Evolutionary conservation across 805 yeast species (phyloP), one percentile per base, ranked within the genome.

Genomic region (Candida patagonica): DNA sequence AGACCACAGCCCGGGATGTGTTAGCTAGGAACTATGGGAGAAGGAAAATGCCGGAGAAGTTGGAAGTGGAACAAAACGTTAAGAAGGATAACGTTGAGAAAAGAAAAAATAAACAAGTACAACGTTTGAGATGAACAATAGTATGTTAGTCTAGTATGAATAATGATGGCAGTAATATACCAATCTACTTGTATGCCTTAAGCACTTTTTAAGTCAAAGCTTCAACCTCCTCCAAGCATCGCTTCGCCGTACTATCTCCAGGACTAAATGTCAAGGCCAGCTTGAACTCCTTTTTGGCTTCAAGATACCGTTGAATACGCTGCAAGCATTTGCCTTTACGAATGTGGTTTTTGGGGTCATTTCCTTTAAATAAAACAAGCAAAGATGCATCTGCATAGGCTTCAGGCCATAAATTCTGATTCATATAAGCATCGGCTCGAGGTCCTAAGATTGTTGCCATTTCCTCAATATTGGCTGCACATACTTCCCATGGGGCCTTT

Each of bases 401-500:
- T 16, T 62, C 62, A 5, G 60, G 59, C 61, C 63, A 63, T 42
- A 48, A 35, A 31, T 51, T 45, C 38, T 50, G 46, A 4, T 55
- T 55, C 48, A 62, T 52, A 45, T 65, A 54, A 13, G 66, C 63
- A 34, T 64, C 67, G 32, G 68, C 60, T 19, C 70, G 53, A 26
- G 58, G 57, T 25, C 52, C 57, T 37, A 63, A 45, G 36, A 58
- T 38, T 29, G 40, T 40, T 25, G 55, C 38, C 24, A 60, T 49
- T 43, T 66, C 70, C 24, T 59, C 63, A 21, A 63, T 45, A 25
- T 56, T 49, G 25, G 46, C 44, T 32, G 45, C 50, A 6, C 60
- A 50, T 15, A 63, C 48, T 46, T 66, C 71, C 64, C 67, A 66
- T 15, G 56, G 50, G 7, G 67, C 60, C 32, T 70, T 57, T 29